Conservation (phyloP, 1,139 yeast species). For the Lodderomyces theae region DNA sequence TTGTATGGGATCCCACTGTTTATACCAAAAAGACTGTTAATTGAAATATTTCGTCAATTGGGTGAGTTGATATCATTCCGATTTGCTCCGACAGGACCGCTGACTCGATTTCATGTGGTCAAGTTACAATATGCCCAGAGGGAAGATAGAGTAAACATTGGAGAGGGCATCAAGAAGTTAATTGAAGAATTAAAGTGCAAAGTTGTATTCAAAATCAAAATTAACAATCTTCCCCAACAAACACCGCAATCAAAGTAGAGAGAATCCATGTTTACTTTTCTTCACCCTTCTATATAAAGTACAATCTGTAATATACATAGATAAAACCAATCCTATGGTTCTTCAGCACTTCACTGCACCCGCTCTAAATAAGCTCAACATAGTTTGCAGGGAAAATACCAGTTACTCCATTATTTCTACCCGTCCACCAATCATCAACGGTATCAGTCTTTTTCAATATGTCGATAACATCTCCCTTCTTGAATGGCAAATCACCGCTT, state of each 20-base stretch:
- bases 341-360: background rate
- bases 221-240: too few relatives aligned
- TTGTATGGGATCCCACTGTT: constrained; percentile 12
- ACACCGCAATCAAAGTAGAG: too few relatives aligned
- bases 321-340: background rate
- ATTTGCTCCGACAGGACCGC: constrained; percentile 10
- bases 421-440: constrained; percentile 98
- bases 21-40: constrained; percentile 5
- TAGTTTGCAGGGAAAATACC: constrained; percentile 98
- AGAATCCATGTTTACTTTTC: background rate
- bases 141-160: background rate
- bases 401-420: constrained; percentile 73
- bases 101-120: constrained; percentile 11
- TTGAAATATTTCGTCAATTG: constrained; percentile 7
- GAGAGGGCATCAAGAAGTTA: background rate
- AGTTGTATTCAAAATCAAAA: background rate
- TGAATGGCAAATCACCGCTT: constrained; percentile 84
- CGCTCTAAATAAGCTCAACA: constrained; percentile 75
- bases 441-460: constrained; percentile 82
- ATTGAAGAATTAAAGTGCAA: background rate
- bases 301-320: background rate
- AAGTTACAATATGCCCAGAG: constrained; percentile 11
- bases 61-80: constrained; percentile 11
- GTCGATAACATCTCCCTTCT: constrained; percentile 92
- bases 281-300: background rate